Conservation (phyloP, 1,284 basidiomycete genomes). For the Xanthoconium separans region DNA sequence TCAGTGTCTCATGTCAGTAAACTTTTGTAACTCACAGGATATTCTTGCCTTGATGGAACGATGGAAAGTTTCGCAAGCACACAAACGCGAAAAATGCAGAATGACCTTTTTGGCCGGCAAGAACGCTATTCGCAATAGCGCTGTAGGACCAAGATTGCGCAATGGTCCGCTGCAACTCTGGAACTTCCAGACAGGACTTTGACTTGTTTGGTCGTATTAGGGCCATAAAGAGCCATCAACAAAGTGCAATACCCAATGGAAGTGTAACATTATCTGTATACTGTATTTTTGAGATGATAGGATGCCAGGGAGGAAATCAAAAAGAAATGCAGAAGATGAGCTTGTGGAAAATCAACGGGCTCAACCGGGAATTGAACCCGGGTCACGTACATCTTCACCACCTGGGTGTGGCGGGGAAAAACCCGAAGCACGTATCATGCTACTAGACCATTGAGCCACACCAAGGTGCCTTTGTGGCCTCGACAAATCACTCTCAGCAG, state of each 20-base stretch:
- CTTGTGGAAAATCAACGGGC: conserved; percentile 25
- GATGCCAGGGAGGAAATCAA: too few species aligned
- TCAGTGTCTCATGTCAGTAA: neutral
- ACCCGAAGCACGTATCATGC: conserved; percentile 43
- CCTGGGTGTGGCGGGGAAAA: conserved; percentile 2
- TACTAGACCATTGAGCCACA: conserved; percentile 43
- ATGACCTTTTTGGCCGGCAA: neutral
- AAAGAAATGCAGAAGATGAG: neutral
- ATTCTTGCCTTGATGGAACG: conserved; percentile 27
- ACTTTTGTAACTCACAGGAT: conserved; percentile 19
- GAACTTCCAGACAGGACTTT: too few species aligned
- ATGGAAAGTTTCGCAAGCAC: conserved; percentile 21
- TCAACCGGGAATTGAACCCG: conserved; percentile 50
- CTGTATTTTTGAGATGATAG: too few species aligned
- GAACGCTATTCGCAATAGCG: conserved; percentile 8
- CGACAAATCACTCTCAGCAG: too few species aligned
- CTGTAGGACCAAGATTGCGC: conserved; percentile 28
- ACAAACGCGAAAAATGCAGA: conserved; percentile 19
- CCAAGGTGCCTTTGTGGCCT: too few species aligned
- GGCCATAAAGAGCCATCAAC: conserved; percentile 17
- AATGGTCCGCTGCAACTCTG: neutral
- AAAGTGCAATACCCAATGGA: neutral
- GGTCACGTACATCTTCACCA: conserved; percentile 38
- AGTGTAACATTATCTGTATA: too few species aligned
- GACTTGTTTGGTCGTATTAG: conserved; percentile 11